Evolutionary conservation across 495 filamentous ascomycete species (phyloP).

Genomic region (Aspergillus biplanus): DNA sequence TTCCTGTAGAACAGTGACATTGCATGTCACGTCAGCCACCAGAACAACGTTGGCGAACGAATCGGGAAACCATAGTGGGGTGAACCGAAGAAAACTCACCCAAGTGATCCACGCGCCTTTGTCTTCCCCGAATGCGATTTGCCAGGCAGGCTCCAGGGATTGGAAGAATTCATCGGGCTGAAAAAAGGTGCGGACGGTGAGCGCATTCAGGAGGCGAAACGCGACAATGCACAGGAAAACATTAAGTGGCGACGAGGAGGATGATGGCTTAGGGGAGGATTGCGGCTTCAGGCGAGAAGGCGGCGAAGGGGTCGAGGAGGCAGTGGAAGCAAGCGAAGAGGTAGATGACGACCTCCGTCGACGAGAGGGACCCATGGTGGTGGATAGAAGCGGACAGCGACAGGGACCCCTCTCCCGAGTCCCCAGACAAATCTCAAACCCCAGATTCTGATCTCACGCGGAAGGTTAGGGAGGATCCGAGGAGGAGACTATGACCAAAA

Average conservation of each 20-base stretch:
- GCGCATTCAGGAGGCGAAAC: slow-evolving; percentile 83
- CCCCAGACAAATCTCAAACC: slow-evolving; percentile 1
- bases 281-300: slow-evolving; percentile 18
- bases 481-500: too few species aligned
- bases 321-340: slow-evolving; percentile 3
- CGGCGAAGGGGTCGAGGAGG: slow-evolving; percentile 6
- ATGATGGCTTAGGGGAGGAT: slow-evolving; percentile 18
- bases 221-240: slow-evolving; percentile 63
- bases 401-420: background rate
- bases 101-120: slow-evolving; percentile 95
- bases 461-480: background rate
- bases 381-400: background rate
- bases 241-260: slow-evolving; percentile 18
- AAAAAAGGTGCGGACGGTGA: slow-evolving; percentile 90
- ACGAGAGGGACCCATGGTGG: slow-evolving; percentile 17
- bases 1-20: slow-evolving; percentile 63
- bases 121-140: slow-evolving; percentile 74
- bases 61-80: background rate
- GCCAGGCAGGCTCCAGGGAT: slow-evolving; percentile 93
- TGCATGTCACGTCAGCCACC: slow-evolving; percentile 14
- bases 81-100: slow-evolving; percentile 56
- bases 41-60: slow-evolving; percentile 7
- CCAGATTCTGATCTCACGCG: background rate
- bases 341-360: slow-evolving; percentile 6
- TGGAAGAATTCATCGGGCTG: slow-evolving; percentile 99